These are phyloP conservation scores for Citrullus amarus DNA, from an alignment of 306 rosid species.

Conservation along the genomic window DNA sequence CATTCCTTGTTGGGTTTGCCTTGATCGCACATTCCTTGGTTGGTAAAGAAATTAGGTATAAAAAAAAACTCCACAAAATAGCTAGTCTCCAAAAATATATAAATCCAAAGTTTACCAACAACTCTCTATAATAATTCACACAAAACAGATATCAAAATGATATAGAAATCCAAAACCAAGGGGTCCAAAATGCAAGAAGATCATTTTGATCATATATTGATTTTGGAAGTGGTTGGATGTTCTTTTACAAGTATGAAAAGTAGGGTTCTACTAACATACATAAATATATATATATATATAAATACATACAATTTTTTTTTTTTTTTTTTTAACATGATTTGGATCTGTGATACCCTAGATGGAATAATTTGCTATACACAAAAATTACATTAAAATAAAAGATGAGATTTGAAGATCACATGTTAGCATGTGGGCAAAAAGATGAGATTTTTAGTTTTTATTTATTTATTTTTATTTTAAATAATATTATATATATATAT, in stretches of 20 bases:
- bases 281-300: background rate
- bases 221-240: conserved; percentile 3
- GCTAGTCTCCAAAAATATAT: background rate
- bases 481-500: too few relatives aligned
- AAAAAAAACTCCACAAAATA: background rate
- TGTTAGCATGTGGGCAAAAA: conserved; percentile 9
- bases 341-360: background rate
- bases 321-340: background rate
- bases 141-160: background rate
- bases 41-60: too few relatives aligned
- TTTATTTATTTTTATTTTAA: background rate
- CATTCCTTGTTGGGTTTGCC: too few relatives aligned
- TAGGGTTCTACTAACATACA: background rate
- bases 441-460: background rate
- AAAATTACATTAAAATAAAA: conserved; percentile 10
- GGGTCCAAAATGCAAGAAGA: background rate
- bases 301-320: background rate
- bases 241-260: background rate
- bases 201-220: background rate
- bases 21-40: too few relatives aligned
- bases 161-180: background rate
- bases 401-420: conserved; percentile 4
- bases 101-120: background rate
- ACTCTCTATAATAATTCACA: background rate
- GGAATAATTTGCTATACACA: background rate